Conservation (phyloP, 2,329 filamentous ascomycete species). For the Thelonectria discophora region DNA sequence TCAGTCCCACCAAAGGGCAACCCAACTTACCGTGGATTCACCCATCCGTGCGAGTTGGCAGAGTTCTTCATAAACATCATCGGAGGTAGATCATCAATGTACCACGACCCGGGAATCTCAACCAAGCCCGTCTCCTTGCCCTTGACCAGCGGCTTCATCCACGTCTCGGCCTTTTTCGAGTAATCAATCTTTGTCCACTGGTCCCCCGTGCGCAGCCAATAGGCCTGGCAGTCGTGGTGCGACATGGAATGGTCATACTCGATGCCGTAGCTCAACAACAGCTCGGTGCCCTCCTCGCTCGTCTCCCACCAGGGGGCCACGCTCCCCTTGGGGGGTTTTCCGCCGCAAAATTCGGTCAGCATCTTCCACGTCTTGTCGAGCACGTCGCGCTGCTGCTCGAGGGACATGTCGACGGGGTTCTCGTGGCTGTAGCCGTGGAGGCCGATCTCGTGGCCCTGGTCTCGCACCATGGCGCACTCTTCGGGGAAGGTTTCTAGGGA, state of each 20-base stretch:
- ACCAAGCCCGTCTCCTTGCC: conserved; percentile 70
- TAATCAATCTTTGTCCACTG: conserved; percentile 76
- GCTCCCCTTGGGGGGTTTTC: conserved; percentile 73
- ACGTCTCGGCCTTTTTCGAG: conserved; percentile 41
- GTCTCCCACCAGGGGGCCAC: conserved; percentile 82
- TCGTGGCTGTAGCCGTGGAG: conserved; percentile 79
- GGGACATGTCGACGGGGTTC: conserved; percentile 75
- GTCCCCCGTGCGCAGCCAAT: conserved; percentile 71
- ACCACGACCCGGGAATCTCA: conserved; percentile 70
- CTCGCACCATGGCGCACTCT: conserved; percentile 54
- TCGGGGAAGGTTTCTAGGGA: conserved; percentile 60
- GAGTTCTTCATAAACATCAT: conserved; percentile 78
- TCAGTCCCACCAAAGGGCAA: not conserved
- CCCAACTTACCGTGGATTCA: conserved; percentile 51
- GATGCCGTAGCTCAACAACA: conserved; percentile 72
- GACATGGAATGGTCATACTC: conserved; percentile 74
- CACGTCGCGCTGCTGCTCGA: conserved; percentile 81
- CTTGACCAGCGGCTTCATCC: conserved; percentile 62
- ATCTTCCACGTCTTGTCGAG: conserved; percentile 77
- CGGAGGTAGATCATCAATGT: conserved; percentile 70
- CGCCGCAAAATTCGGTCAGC: conserved; percentile 71
- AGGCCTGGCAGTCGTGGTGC: conserved; percentile 65
- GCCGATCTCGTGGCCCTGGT: conserved; percentile 59
- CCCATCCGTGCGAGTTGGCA: conserved; percentile 69
- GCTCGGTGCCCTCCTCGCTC: conserved; percentile 71